Evolutionary conservation across 495 filamentous ascomycete genomes (phyloP).

Genomic region (Aspergillus affinis): DNA sequence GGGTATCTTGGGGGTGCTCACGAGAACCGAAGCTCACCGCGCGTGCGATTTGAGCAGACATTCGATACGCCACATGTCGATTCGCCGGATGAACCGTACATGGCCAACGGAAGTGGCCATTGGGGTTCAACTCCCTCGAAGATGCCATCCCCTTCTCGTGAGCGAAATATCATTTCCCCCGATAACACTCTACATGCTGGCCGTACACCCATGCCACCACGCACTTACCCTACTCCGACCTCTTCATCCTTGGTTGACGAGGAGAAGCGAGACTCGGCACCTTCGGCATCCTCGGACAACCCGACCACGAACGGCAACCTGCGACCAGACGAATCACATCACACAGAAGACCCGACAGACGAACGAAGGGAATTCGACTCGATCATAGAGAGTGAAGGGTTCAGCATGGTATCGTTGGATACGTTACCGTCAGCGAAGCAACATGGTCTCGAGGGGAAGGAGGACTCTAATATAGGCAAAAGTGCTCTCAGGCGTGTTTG

Average conservation of each 20-base stretch:
- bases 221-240: slow-evolving; percentile 42
- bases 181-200: slow-evolving; percentile 33
- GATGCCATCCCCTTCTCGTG: slow-evolving; percentile 38
- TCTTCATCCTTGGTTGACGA: slow-evolving; percentile 44
- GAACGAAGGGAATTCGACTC: slow-evolving; percentile 53
- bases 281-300: not conserved
- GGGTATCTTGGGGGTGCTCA: slow-evolving; percentile 9
- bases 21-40: slow-evolving; percentile 14
- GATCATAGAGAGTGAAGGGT: slow-evolving; percentile 60
- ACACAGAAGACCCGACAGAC: slow-evolving; percentile 37
- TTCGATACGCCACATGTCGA: slow-evolving; percentile 34
- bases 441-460: slow-evolving; percentile 28
- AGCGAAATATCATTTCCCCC: slow-evolving; percentile 27
- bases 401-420: slow-evolving; percentile 59
- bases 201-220: slow-evolving; percentile 30
- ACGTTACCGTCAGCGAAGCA: slow-evolving; percentile 50
- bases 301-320: not conserved
- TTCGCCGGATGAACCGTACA: slow-evolving; percentile 31
- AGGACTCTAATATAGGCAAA: slow-evolving; percentile 22
- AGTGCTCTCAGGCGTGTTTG: slow-evolving; percentile 26
- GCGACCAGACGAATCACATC: slow-evolving; percentile 11
- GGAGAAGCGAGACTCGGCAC: slow-evolving; percentile 26
- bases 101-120: slow-evolving; percentile 29
- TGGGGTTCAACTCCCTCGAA: slow-evolving; percentile 43
- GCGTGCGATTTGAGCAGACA: slow-evolving; percentile 15